A percentile compares a stretch with the other conserved stretches of the same genome.
Conservation (phyloP, 1,139 yeast species). For the Pichia sp. region DNA sequence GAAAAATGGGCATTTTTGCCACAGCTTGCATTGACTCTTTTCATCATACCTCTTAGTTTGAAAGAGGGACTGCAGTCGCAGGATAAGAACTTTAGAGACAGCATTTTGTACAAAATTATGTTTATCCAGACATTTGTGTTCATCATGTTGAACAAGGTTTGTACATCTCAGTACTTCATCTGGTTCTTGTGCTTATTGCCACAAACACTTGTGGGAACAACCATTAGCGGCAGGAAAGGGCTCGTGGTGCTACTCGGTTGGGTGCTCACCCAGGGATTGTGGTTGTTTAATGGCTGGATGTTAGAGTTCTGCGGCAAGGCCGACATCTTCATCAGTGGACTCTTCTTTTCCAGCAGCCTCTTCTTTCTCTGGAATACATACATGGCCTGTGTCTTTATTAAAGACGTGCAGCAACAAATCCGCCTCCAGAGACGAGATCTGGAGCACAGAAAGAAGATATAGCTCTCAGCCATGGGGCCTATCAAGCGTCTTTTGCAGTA, state of each 20-base stretch:
- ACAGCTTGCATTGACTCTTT: slow-evolving; percentile 58
- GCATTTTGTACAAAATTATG: slow-evolving; percentile 50
- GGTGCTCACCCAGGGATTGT: slow-evolving; percentile 66
- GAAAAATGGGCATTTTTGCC: slow-evolving; percentile 75
- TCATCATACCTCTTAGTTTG: slow-evolving; percentile 54
- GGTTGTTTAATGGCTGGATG: slow-evolving; percentile 76
- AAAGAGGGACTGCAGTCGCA: slow-evolving; percentile 36
- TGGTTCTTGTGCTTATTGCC: slow-evolving; percentile 90
- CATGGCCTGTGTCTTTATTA: slow-evolving; percentile 58
- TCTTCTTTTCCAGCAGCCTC: slow-evolving; percentile 48
- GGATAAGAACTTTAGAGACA: slow-evolving; percentile 1
- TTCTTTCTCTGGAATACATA: slow-evolving; percentile 70
- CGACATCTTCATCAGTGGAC: slow-evolving; percentile 60
- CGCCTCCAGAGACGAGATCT: neutral
- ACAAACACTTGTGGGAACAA: slow-evolving; percentile 51
- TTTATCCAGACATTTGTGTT: slow-evolving; percentile 89
- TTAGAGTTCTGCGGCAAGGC: slow-evolving; percentile 75
- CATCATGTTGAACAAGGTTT: slow-evolving; percentile 88
- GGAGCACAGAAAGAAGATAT: neutral
- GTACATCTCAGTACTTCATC: slow-evolving; percentile 89
- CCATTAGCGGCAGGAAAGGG: slow-evolving; percentile 25
- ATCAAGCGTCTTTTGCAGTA: neutral
- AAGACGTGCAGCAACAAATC: slow-evolving; percentile 31
- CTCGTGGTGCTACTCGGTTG: slow-evolving; percentile 40
- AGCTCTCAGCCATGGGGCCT: neutral